Evolutionary conservation across 1,284 basidiomycete genomes (phyloP), one percentile per base, ranked within the genome.

Genomic region (Rhodotorula sp.): DNA sequence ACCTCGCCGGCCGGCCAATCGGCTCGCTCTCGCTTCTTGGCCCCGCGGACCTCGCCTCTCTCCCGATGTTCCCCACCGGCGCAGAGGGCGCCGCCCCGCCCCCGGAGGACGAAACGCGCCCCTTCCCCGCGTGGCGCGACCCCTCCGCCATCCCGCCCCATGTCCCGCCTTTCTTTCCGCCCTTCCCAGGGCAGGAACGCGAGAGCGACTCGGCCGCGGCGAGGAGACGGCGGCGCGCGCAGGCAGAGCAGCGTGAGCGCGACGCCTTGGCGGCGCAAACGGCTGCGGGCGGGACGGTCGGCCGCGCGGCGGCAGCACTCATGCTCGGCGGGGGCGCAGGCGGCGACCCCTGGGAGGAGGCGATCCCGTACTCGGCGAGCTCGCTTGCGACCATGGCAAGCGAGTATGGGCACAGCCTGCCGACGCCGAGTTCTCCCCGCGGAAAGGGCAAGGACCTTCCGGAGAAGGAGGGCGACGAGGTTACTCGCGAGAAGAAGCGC

Each of bases 161-260:
- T 19, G 67, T 78, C 8, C 73, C 67, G 37, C 64, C 70, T 1
- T 76, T 74, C 65, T 69, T 78, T 44, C 76, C 77, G 13, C 77
- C 78, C 27, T 78, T 76, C 69, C 75, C 75, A 1, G 76, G 73
- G 17, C 56, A 67, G 32, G 72, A 77, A 39, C 61, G 67, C 13
- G 75, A 78, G 46, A 56, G 56, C 17, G 70, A 71, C 44, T 48
- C 69, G 29, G 62, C 73, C 17, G 65, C 71, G 8, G 64, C 71
- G 22, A 54, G 67, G 21, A 66, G 73, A 9, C 66, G 74, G 10
- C 55, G 73, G 29, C 59, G 73, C 9, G 74, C 72, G 48, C 29
- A 54, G 32, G 7, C 7, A 29, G 53, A 54, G 50, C 74, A 71
- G 58, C 61, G 67, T 12, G 74, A 71, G 41, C 37, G 29, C 21